Percentiles rank a stretch among this genome's conserved stretches.
These are phyloP conservation scores for Penicillium janthinellum DNA, from an alignment of 2,329 filamentous ascomycete genomes.

Conservation along the genomic window DNA sequence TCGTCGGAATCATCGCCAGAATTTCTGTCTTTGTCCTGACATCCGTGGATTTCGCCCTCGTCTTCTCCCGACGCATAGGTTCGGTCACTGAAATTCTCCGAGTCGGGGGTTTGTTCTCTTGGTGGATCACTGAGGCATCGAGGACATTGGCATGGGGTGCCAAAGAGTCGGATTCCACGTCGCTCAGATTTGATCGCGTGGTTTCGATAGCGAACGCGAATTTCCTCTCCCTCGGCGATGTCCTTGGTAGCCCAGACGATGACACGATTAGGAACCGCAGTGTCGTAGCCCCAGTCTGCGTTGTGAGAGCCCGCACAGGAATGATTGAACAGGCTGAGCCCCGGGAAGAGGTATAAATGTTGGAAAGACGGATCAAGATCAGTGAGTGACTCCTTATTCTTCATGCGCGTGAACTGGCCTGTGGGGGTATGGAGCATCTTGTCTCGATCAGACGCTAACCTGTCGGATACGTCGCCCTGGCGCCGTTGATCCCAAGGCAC, in stretches of 20 bases:
- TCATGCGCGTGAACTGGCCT: slow-evolving; percentile 10
- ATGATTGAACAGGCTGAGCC: slow-evolving; percentile 37
- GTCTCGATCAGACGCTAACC: slow-evolving; percentile 4
- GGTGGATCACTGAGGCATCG: background rate
- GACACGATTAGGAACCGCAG: slow-evolving; percentile 31
- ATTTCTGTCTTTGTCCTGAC: no score
- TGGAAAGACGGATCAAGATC: slow-evolving; percentile 27
- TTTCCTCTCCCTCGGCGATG: slow-evolving; percentile 31
- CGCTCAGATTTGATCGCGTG: slow-evolving; percentile 2
- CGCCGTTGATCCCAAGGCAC: slow-evolving; percentile 34
- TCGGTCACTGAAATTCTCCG: background rate
- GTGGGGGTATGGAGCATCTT: slow-evolving; percentile 14
- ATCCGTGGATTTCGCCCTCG: background rate
- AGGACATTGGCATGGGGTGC: slow-evolving; percentile 19
- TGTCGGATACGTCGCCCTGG: slow-evolving; percentile 8
- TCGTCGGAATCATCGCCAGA: no score
- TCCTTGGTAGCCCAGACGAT: slow-evolving; percentile 30
- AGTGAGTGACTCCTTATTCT: slow-evolving; percentile 1
- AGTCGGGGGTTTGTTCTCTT: background rate
- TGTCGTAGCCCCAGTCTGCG: slow-evolving; percentile 35
- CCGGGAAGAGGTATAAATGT: slow-evolving; percentile 37
- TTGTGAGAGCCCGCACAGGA: slow-evolving; percentile 25
- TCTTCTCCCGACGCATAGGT: background rate
- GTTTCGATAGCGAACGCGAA: slow-evolving; percentile 26
- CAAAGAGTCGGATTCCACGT: slow-evolving; percentile 16